Evolutionary conservation across 805 yeast species (phyloP).

Genomic region (Teunomyces barrocoloradensis): DNA sequence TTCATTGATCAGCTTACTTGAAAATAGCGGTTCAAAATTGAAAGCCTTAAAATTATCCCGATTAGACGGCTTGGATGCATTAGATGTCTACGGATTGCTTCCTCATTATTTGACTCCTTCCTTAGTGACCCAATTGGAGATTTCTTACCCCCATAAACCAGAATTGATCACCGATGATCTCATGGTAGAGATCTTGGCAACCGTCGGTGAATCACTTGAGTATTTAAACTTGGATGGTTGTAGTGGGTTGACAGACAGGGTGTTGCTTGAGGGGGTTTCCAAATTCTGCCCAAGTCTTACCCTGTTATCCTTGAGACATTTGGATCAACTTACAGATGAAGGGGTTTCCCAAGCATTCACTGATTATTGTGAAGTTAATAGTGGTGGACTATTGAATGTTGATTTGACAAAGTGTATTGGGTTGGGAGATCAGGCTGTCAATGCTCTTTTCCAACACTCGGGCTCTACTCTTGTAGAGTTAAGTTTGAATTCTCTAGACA

Average conservation of each 20-base stretch:
- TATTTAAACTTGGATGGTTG: slow-evolving; percentile 72
- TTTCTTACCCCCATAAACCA: slow-evolving; percentile 67
- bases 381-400: slow-evolving; percentile 57
- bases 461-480: slow-evolving; percentile 64
- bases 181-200: slow-evolving; percentile 56
- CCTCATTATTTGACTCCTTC: slow-evolving; percentile 55
- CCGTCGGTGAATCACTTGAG: slow-evolving; percentile 59
- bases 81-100: slow-evolving; percentile 56
- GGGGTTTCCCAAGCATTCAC: slow-evolving; percentile 61
- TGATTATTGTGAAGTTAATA: slow-evolving; percentile 47
- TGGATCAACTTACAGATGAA: slow-evolving; percentile 68
- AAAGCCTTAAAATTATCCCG: slow-evolving; percentile 60
- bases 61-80: slow-evolving; percentile 66
- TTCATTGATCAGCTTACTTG: slow-evolving; percentile 60
- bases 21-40: slow-evolving; percentile 53
- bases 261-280: slow-evolving; percentile 54
- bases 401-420: slow-evolving; percentile 64
- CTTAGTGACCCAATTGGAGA: slow-evolving; percentile 54
- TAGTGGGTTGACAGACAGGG: slow-evolving; percentile 63
- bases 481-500: slow-evolving; percentile 69
- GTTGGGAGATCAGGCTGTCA: slow-evolving; percentile 61
- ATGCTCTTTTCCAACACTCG: slow-evolving; percentile 61
- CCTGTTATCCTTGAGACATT: slow-evolving; percentile 52
- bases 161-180: slow-evolving; percentile 68
- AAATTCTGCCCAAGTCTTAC: slow-evolving; percentile 58